Evolutionary conservation across 441 rosid genomes (phyloP).

Genomic region (Aleurites moluccanus): DNA sequence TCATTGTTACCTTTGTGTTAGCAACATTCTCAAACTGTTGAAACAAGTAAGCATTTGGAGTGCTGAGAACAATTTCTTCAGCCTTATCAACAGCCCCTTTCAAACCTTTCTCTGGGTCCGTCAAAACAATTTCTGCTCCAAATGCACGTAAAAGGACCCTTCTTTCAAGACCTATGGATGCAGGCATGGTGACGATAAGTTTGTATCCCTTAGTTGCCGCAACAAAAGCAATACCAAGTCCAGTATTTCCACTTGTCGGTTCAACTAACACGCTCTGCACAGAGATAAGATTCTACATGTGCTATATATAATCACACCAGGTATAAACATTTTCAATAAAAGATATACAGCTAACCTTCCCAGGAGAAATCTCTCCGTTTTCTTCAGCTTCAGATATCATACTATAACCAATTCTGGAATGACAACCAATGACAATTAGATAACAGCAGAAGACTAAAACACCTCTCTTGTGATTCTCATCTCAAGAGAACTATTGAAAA

Average conservation of each 20-base stretch:
- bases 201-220: constrained; percentile 85
- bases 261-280: constrained; percentile 71
- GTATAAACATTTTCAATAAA: background rate
- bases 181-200: constrained; percentile 83
- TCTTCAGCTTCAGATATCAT: constrained; percentile 90
- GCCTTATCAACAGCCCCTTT: constrained; percentile 94
- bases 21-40: constrained; percentile 79
- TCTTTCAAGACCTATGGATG: constrained; percentile 79
- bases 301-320: background rate
- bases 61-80: constrained; percentile 62
- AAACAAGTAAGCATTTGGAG: constrained; percentile 69
- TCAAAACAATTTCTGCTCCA: constrained; percentile 83
- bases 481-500: background rate
- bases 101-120: constrained; percentile 76
- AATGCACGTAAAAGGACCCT: constrained; percentile 78
- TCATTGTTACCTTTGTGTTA: constrained; percentile 53
- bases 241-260: constrained; percentile 87
- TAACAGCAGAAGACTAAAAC: constrained; percentile 10
- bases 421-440: constrained; percentile 18
- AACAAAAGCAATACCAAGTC: constrained; percentile 83
- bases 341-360: constrained; percentile 51
- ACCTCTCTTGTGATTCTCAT: too few species aligned
- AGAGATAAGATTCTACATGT: constrained; percentile 8
- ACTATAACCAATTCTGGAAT: constrained; percentile 71
- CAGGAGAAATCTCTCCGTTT: constrained; percentile 69